phyloP scores from a whole-genome alignment of 805 yeast species.

The Teunomyces funiuensis region DNA sequence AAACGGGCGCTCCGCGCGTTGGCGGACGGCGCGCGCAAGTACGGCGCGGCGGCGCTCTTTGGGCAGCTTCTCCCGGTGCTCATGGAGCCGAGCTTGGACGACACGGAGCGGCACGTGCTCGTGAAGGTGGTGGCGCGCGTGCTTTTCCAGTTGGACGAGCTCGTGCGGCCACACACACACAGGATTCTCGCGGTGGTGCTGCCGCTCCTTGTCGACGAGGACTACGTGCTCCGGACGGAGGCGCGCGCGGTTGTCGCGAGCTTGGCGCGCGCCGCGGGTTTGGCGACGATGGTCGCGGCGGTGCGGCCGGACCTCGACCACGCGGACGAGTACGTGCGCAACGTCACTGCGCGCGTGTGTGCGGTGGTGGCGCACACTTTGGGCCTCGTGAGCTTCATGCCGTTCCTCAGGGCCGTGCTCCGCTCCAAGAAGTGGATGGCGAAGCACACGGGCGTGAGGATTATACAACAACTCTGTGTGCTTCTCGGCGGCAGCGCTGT shows the following conservation, averaged over 20 bases:
- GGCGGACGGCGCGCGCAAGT: conserved; percentile 58
- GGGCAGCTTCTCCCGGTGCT: conserved; percentile 73
- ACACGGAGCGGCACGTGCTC: conserved; percentile 78
- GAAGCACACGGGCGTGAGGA: conserved; percentile 77
- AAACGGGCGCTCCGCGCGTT: conserved; percentile 67
- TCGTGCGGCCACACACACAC: conserved; percentile 70
- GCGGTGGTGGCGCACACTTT: conserved; percentile 82
- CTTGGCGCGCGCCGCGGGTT: conserved; percentile 78
- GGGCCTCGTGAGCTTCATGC: conserved; percentile 69
- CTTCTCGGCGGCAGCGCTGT: conserved; percentile 57
- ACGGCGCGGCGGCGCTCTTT: conserved; percentile 72
- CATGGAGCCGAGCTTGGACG: conserved; percentile 69
- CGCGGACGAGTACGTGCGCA: conserved; percentile 76
- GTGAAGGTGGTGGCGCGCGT: conserved; percentile 75
- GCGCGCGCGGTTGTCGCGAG: conserved; percentile 78
- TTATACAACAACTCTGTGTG: conserved; percentile 72
- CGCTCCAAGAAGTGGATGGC: conserved; percentile 78
- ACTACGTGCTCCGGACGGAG: conserved; percentile 67
- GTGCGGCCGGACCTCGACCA: conserved; percentile 82
- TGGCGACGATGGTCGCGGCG: conserved; percentile 73
- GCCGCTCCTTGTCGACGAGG: conserved; percentile 80
- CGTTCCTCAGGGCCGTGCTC: conserved; percentile 80
- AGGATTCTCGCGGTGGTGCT: conserved; percentile 70
- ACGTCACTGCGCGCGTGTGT: conserved; percentile 71
- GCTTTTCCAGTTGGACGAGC: conserved; percentile 61